Evolutionary conservation across 2,329 filamentous ascomycete species (phyloP), one percentile per base, ranked within the genome.

Genomic region (Pseudonectria foliicola): DNA sequence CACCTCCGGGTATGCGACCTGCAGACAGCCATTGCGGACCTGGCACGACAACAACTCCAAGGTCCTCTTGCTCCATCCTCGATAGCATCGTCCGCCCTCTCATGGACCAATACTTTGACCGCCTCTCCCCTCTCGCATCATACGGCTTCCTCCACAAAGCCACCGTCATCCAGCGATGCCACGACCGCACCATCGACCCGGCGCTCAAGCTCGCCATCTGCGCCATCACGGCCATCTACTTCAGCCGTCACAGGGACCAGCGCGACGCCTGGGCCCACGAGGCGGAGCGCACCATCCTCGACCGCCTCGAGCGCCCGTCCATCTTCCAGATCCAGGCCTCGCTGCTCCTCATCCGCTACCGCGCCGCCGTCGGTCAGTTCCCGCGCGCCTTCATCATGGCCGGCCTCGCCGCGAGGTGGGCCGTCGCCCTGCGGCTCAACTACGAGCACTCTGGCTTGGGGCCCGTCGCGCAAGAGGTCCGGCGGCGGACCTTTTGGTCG

Each of bases 291-390:
- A 33, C 51, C 6, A 50, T 53, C 6, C 43, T 53, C 2, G 49
- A 53, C 10, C 43, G 40, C 10, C 43, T 53, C 3, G 50, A 53
- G 25, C 38, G 41, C 3, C 50, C 50, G 1, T 53, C 50, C 10
- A 53, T 53, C 14, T 53, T 53, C n/a, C 51, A 53, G 13, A 33
- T 53, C 4, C 50, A 53, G 27, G 48, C 49, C 6, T 53, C 49
- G 1, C 33, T 53, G 0, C 39, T 53, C 2, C 36, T 53, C 2
- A 53, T 53, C 7, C 44, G 49, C n/a, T 53, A 53, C 8, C 32
- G 49, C 11, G 49, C 50, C 1, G 50, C 40, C 1, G 46, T 53
- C 2, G 50, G 50, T 12, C 46, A 53, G 12, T 53, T 53, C 8
- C 44, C 50, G 0, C 43, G 49, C 7, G 50, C 50, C 1, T 53